Evolutionary conservation across 148 eudicot species (phyloP), one percentile per base, ranked within the genome.

Genomic region (Camellia sinensis): DNA sequence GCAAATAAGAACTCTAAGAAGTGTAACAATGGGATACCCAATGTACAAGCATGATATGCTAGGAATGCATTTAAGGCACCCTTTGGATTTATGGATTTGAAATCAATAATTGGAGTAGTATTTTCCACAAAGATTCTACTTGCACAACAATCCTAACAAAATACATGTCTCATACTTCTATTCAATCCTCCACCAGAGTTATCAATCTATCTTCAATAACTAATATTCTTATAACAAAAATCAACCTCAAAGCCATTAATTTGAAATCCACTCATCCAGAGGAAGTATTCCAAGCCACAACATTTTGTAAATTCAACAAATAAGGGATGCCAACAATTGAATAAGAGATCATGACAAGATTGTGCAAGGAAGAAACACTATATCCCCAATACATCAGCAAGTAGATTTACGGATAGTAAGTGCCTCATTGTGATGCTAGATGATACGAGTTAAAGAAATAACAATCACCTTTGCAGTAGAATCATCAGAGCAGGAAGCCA

Each of bases 401-500:
- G 19, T 15, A 15, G 11, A 46, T 45, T 52, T 46, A 13, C 14
- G 29, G 48, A 53, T 63, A 57, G 59, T 29, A 45, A 10, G 54
- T 48, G 11, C 50, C 17, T 60, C 12, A 21, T 21, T 41, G 11
- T 0, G 61, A 41, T 52, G 43, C 67, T 53, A 75, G 52, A 75
- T n/a, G 18, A 61, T 21, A 62, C 7, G 19, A 37, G n/a, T 29
- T 37, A 22, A 53, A 17, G n/a, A n/a, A 62, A 59, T 4, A 13
- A 17, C 61, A 76, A 48, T 22, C 65, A 92, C 97, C 97, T 92
- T 92, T 56, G 89, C 94, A 54, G 97, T 89, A 79, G 77, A 73
- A 76, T 92, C 97, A 82, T 92, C 94, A 60, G 97, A 92, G 75
- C 97, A 89, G 76, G 97, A 90, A 65, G 97, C 97, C 87, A 92